A percentile compares a stretch with the other conserved stretches of the same genome.
Evolutionary conservation across 352 stramenopile genomes (phyloP).

Genomic region (Phytophthora chlamydospora): DNA sequence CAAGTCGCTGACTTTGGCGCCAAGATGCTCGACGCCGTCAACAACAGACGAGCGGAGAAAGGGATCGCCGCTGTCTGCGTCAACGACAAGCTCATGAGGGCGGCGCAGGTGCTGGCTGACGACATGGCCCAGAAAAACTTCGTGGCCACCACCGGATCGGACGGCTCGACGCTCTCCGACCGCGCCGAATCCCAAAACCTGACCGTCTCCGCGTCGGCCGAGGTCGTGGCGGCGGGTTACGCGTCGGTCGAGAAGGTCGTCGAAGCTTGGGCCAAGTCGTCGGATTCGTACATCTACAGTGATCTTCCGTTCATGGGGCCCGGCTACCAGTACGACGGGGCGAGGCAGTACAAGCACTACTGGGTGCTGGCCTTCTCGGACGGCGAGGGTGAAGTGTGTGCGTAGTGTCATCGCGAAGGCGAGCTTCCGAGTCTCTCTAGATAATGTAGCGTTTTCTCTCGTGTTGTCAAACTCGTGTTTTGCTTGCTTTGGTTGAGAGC

Average conservation of each 20-base stretch:
- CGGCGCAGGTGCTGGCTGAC: slow-evolving; percentile 27
- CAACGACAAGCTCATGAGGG: slow-evolving; percentile 42
- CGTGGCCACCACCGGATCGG: slow-evolving; percentile 15
- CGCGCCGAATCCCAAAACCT: slow-evolving; percentile 23
- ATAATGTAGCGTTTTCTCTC: background rate
- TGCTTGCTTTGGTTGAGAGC: background rate
- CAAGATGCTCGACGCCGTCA: slow-evolving; percentile 30
- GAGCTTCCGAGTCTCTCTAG: too few relatives aligned
- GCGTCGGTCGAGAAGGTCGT: slow-evolving; percentile 29
- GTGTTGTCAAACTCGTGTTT: background rate
- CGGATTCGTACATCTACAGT: slow-evolving; percentile 29
- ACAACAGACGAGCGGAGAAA: slow-evolving; percentile 29
- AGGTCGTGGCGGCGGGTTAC: slow-evolving; percentile 40
- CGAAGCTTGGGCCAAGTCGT: slow-evolving; percentile 38
- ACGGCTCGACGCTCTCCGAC: slow-evolving; percentile 27
- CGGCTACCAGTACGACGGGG: slow-evolving; percentile 20
- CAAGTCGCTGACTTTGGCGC: slow-evolving; percentile 34
- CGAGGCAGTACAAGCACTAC: slow-evolving; percentile 21
- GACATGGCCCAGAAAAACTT: slow-evolving; percentile 30
- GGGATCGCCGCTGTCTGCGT: slow-evolving; percentile 36
- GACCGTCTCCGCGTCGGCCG: slow-evolving; percentile 10
- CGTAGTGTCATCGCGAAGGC: background rate
- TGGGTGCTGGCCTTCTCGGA: slow-evolving; percentile 10
- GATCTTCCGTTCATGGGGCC: slow-evolving; percentile 14
- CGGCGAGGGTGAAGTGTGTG: slow-evolving; percentile 4